Conservation (phyloP, 2,329 filamentous ascomycete species). For the Purpureocillium takamizusanense region DNA sequence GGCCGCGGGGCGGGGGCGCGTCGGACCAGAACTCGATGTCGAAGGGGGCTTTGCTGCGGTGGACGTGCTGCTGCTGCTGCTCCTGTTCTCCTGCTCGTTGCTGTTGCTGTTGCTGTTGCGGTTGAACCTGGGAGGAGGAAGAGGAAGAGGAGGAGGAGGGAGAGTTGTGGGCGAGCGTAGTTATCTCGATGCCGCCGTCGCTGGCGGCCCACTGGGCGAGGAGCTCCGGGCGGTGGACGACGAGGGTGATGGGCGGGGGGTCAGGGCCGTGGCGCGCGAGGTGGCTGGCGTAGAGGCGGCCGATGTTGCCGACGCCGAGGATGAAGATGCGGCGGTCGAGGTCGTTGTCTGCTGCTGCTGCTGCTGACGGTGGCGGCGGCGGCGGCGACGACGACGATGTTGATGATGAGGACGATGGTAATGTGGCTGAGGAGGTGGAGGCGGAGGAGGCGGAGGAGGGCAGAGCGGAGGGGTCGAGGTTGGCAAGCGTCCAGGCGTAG, state of each 20-base stretch:
- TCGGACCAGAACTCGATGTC: constrained; percentile 48
- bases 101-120: no score
- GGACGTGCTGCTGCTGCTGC: no score
- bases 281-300: constrained; percentile 67
- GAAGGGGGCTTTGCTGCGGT: constrained; percentile 22
- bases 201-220: constrained; percentile 36
- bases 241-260: constrained; percentile 66
- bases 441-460: no score
- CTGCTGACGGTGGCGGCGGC: constrained; percentile 4
- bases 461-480: constrained; percentile 9
- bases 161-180: no score
- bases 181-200: constrained; percentile 18
- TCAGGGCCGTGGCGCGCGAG: constrained; percentile 46
- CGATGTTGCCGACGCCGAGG: constrained; percentile 73
- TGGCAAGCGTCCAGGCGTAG: constrained; percentile 25
- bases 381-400: neutral
- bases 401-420: neutral
- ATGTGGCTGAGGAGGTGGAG: no score
- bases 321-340: constrained; percentile 56
- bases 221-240: constrained; percentile 56
- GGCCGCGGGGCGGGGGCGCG: constrained; percentile 24
- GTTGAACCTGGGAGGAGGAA: no score
- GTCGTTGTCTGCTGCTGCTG: constrained; percentile 4
- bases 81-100: no score
- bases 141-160: no score